phyloP scores from a whole-genome alignment of 306 rosid genomes.

The Geum urbanum region DNA sequence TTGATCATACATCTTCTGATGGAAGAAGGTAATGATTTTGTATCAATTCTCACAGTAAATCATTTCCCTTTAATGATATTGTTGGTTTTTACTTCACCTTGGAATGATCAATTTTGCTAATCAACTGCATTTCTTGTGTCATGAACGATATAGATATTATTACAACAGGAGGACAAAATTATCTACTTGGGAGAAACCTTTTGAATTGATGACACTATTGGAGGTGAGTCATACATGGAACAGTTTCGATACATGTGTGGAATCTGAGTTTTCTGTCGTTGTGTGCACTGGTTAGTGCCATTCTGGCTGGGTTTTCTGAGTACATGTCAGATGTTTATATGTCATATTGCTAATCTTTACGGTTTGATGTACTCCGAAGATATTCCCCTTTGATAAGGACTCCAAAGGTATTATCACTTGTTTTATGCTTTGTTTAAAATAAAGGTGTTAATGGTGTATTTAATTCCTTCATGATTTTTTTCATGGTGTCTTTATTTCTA shows the following conservation, averaged over 20 bases:
- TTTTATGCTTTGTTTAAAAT: conserved; percentile 23
- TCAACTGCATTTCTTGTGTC: neutral
- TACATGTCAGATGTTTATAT: conserved; percentile 16
- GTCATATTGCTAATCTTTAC: conserved; percentile 18
- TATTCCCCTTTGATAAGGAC: conserved; percentile 27
- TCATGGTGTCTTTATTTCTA: neutral
- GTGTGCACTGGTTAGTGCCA: neutral
- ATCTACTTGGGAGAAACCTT: conserved; percentile 95
- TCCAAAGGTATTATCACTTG: conserved; percentile 32
- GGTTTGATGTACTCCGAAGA: conserved; percentile 28
- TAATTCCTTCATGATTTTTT: conserved; percentile 24
- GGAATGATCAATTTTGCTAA: neutral
- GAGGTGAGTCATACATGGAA: conserved; percentile 66
- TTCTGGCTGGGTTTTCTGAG: neutral
- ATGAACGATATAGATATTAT: conserved; percentile 57
- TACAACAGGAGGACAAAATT: conserved; percentile 71
- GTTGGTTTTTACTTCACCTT: conserved; percentile 10
- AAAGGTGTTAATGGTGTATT: conserved; percentile 18
- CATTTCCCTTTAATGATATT: neutral
- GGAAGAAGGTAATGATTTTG: conserved; percentile 67
- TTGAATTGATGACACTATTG: conserved; percentile 75
- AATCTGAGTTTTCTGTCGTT: conserved; percentile 5
- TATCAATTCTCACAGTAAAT: neutral
- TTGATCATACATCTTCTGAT: conserved; percentile 73
- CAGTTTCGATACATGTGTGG: conserved; percentile 17